Conservation (phyloP, 352 stramenopile species). For the Thraustochytrium striatum region DNA sequence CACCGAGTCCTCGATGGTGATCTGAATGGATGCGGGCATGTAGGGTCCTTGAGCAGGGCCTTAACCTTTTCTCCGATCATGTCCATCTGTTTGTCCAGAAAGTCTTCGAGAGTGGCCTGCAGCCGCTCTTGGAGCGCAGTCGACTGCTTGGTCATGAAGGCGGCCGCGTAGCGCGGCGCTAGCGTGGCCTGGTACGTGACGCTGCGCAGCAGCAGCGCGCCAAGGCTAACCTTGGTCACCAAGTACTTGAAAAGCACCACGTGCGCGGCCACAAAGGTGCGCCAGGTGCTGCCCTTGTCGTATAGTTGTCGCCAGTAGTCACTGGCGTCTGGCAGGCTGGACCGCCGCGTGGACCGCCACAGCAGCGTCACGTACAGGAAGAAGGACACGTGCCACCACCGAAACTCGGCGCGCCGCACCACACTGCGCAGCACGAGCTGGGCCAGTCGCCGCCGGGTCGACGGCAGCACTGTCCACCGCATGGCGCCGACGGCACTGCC, state of each 20-base stretch:
- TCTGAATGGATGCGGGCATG: conserved; percentile 34
- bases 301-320: conserved; percentile 19
- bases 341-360: conserved; percentile 1
- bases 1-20: conserved; percentile 42
- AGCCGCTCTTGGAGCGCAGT: conserved; percentile 31
- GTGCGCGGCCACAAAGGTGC: conserved; percentile 34
- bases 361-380: conserved; percentile 22
- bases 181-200: conserved; percentile 9
- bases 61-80: conserved; percentile 46
- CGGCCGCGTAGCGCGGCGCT: not conserved
- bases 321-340: not conserved
- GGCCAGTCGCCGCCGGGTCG: not conserved
- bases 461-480: not conserved
- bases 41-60: conserved; percentile 43
- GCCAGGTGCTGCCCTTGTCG: not conserved
- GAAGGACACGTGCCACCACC: conserved; percentile 26
- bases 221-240: conserved; percentile 36
- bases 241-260: conserved; percentile 16
- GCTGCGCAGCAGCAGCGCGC: conserved; percentile 5
- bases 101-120: conserved; percentile 23
- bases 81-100: conserved; percentile 45
- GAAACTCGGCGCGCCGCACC: conserved; percentile 10
- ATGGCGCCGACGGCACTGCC: not conserved
- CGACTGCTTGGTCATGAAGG: conserved; percentile 41
- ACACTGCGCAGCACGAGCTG: conserved; percentile 27